Evolutionary conservation across 805 yeast species (phyloP).

Genomic region (Candida schatavii): DNA sequence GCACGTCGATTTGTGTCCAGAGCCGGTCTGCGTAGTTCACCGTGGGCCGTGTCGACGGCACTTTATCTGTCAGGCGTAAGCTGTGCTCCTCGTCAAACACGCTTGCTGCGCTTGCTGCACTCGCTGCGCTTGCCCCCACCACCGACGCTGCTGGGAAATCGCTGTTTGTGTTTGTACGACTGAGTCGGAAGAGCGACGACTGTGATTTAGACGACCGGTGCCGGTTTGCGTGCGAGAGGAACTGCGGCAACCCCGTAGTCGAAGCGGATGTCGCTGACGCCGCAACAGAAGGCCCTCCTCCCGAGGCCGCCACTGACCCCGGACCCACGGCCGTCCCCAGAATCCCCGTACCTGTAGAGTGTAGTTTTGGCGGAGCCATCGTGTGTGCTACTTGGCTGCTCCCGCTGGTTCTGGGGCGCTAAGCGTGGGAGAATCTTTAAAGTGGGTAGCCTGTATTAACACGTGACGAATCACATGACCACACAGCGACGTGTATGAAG

Average conservation of each 20-base stretch:
- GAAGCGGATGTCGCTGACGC: no score
- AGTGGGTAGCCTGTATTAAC: no score
- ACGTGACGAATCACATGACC: no score
- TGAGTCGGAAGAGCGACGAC: constrained; percentile 1
- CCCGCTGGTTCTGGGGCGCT: no score
- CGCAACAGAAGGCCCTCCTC: no score
- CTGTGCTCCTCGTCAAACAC: not conserved
- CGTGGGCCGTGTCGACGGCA: constrained; percentile 54
- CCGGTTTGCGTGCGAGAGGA: constrained; percentile 1
- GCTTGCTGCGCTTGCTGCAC: not conserved
- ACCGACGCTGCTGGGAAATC: not conserved
- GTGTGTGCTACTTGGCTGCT: no score
- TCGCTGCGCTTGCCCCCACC: not conserved
- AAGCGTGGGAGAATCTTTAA: no score
- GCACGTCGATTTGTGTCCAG: constrained; percentile 85
- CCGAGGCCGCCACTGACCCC: no score
- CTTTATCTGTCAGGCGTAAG: constrained; percentile 33
- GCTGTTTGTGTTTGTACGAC: constrained; percentile 2
- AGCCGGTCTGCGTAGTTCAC: constrained; percentile 70
- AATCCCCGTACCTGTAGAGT: no score
- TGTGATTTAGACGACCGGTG: constrained; percentile 3
- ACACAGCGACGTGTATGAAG: no score
- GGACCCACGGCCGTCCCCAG: no score
- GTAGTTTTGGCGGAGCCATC: no score
- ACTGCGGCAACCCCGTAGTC: constrained; percentile 2